Evolutionary conservation across 257 asterid genomes (phyloP), one percentile per base, ranked within the genome.

Genomic region (Rauvolfia tetraphylla): DNA sequence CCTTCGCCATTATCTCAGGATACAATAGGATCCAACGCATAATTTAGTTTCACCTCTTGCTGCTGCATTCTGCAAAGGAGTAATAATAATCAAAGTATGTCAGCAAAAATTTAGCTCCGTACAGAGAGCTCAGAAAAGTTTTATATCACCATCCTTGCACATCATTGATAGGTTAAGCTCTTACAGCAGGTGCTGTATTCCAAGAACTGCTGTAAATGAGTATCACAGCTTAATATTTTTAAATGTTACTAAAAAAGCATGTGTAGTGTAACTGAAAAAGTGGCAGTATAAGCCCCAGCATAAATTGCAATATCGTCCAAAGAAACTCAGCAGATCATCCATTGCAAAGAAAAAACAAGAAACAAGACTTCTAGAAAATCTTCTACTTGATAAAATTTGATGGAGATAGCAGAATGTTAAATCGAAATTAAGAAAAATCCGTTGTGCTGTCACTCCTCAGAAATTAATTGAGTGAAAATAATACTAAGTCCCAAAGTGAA

Each of bases 1-100:
- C 54, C 27, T 34, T 38, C 61, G 2, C 15, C 46, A 57, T 53
- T 53, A 46, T 70, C 17, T 90, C 86, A 86, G 83, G 83, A 15
- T 53, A 90, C 39, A 14, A 91, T 84, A 34, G 93, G 95, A 63
- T 81, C 88, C 15, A 82, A 29, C 49, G 79, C 88, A 51, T 88
- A 88, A 20, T 14, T 75, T 36, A 91, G 79, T 84, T 88, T 71
- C 46, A 89, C 89, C 46, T 88, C 86, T 56, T 73, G 85, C 58
- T 87, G 89, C 63, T 73, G 85, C 62, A 73, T 80, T 20, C 95
- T 91, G 89, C 88, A 85, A 75, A 65, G 15, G n/a, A 58, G 73
- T 41, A 34, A 59, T 14, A 23, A 8, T 0, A 41, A 46, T 54
- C 78, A 75, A 65, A 39, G 58, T 20, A 72, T 34, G 29, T 51